Evolutionary conservation across 192 early-diverging fungal species (phyloP), one percentile per base, ranked within the genome.

Genomic region (Mortierella antarctica): DNA sequence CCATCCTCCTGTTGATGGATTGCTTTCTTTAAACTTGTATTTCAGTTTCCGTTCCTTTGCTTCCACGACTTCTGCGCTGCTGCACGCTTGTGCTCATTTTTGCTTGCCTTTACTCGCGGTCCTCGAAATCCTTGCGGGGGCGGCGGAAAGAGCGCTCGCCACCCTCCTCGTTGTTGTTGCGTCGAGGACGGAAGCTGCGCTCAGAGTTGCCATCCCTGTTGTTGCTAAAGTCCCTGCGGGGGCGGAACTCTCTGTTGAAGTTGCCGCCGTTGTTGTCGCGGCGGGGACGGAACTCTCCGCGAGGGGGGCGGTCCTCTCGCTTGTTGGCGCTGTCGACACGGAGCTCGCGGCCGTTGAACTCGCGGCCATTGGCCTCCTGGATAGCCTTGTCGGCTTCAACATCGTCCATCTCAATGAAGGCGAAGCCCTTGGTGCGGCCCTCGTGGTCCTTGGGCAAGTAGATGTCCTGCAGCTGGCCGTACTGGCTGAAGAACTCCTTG

Each of bases 351-450:
- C 76, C 76, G 65, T 80, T 80, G 58, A 80, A 63, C 47, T 80
- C 76, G 12, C 23, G 50, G 23, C 70, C 76, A 20, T 71, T 67
- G 65, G 59, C 58, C 45, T 80, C 69, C 59, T 72, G 21, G 20
- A 80, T 48, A 44, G 39, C 52, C 21, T 67, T 61, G 59, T 80
- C 69, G 21, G 70, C 76, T 15, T 62, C 64, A 6, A 15, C 57
- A 13, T 72, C 76, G 51, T 80, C 76, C 39, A 67, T 17, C 65
- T 80, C 76, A 15, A 80, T 21, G 59, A 80, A 80, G 18, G 57
- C 76, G 54, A 45, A 80, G 4, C 76, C 76, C 70, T 72, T 80
- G 69, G 76, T 80, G 70, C 65, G 62, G 49, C 76, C 76, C 11
- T 59, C 14, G 51, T 41, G 58, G 48, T 80, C 76, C 65, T 80